Conservation (phyloP, 2,329 filamentous ascomycete genomes). For the Pochonia chlamydosporia region DNA sequence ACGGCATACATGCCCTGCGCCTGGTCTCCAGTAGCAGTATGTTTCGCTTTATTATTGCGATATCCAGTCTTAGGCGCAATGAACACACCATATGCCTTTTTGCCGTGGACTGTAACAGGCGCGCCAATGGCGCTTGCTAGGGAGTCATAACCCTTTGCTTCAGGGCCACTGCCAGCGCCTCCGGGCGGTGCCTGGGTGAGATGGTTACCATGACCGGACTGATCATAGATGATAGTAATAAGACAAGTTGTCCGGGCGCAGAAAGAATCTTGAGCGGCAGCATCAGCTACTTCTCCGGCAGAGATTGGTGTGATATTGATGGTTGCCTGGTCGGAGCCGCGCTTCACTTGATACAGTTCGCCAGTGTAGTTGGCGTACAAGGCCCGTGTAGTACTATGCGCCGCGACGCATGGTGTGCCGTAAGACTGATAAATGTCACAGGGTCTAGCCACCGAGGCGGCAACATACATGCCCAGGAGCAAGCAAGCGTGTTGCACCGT, state of each 20-base stretch:
- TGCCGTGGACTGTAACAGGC: conserved; percentile 53
- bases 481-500: too few species aligned
- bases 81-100: conserved; percentile 60
- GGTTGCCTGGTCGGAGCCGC: conserved; percentile 38
- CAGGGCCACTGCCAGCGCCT: conserved; percentile 51
- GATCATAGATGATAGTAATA: conserved; percentile 61
- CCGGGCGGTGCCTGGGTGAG: conserved; percentile 53
- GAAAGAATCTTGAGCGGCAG: conserved; percentile 54
- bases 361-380: conserved; percentile 49
- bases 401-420: conserved; percentile 55
- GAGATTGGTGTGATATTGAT: conserved; percentile 3
- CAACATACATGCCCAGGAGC: too few species aligned
- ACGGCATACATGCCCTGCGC: conserved; percentile 57
- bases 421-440: conserved; percentile 57
- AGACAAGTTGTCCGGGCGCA: conserved; percentile 56
- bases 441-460: too few species aligned
- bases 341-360: conserved; percentile 53
- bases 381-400: conserved; percentile 59
- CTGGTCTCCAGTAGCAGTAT: conserved; percentile 47
- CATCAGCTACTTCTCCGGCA: conserved; percentile 54
- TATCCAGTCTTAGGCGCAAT: conserved; percentile 57
- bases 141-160: conserved; percentile 52
- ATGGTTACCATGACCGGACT: conserved; percentile 56
- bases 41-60: conserved; percentile 48
- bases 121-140: conserved; percentile 55